Conservation (phyloP, 2,329 filamentous ascomycete genomes). For the Curvularia lunata region DNA sequence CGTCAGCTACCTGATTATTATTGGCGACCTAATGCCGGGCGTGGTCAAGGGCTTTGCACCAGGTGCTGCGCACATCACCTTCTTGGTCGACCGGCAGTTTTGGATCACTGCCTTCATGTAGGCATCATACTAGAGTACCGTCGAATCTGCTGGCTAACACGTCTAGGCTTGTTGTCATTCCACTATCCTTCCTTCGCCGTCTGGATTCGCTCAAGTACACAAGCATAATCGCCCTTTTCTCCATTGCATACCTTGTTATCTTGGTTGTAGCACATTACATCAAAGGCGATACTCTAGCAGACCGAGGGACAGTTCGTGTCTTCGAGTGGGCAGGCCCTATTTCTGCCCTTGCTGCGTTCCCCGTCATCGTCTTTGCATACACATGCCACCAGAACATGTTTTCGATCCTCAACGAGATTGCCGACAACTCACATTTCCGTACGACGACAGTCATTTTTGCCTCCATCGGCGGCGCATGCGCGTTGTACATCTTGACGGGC, state of each 20-base stretch:
- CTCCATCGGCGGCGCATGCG: slow-evolving; percentile 87
- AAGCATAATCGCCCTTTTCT: slow-evolving; percentile 85
- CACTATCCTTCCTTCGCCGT: slow-evolving; percentile 86
- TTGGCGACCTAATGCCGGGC: slow-evolving; percentile 96
- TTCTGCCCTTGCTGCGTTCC: slow-evolving; percentile 81
- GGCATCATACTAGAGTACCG: slow-evolving; percentile 22
- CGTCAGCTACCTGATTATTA: slow-evolving; percentile 97
- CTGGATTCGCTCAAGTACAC: slow-evolving; percentile 98
- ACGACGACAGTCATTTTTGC: slow-evolving; percentile 79
- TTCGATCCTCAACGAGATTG: slow-evolving; percentile 94
- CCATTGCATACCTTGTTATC: slow-evolving; percentile 92
- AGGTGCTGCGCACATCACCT: slow-evolving; percentile 67
- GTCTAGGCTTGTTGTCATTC: slow-evolving; percentile 83
- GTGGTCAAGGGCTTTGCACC: slow-evolving; percentile 82
- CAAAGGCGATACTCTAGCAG: slow-evolving; percentile 74
- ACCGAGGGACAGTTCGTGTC: slow-evolving; percentile 75
- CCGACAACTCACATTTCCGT: slow-evolving; percentile 78
- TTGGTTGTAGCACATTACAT: slow-evolving; percentile 92
- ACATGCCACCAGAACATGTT: slow-evolving; percentile 99
- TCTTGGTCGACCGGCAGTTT: slow-evolving; percentile 87
- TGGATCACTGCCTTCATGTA: slow-evolving; percentile 98
- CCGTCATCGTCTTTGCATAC: slow-evolving; percentile 98
- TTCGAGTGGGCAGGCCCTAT: slow-evolving; percentile 81
- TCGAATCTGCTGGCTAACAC: slow-evolving; percentile 17
- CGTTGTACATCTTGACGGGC: slow-evolving; percentile 87